phyloP scores from a whole-genome alignment of 257 asterid species.

The Dorcoceras hygrometricum region DNA sequence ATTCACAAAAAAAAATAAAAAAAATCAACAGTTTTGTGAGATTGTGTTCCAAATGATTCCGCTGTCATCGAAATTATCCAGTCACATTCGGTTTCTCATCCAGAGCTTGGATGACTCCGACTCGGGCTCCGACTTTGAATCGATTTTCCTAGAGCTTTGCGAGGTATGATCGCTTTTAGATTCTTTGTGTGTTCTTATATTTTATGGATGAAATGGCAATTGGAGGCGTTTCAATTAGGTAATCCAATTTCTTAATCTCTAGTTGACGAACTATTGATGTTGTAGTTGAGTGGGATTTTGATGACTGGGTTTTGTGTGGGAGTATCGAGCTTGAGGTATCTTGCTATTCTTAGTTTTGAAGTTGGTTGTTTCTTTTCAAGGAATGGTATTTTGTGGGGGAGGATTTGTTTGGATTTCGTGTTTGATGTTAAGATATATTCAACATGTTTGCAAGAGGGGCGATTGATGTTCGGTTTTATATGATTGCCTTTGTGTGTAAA shows the following conservation, averaged over 20 bases:
- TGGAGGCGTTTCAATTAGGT: background rate
- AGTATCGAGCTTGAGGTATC: background rate
- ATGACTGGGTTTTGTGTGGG: conserved; percentile 9
- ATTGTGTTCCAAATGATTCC: conserved; percentile 54
- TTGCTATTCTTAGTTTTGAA: conserved; percentile 10
- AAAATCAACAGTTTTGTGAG: conserved; percentile 1
- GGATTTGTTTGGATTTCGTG: background rate
- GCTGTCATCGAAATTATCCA: conserved; percentile 46
- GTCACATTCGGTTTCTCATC: conserved; percentile 74
- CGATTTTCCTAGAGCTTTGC: conserved; percentile 64
- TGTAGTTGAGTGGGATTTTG: conserved; percentile 12
- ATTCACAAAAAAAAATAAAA: conserved; percentile 22
- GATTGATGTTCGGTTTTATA: background rate
- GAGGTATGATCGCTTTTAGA: conserved; percentile 39
- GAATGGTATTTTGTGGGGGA: conserved; percentile 8
- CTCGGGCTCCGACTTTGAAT: conserved; percentile 74
- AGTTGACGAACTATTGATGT: conserved; percentile 15
- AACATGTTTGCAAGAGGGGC: background rate
- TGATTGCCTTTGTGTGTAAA: background rate
- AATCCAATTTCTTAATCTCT: background rate
- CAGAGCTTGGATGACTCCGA: conserved; percentile 71
- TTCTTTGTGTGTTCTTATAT: background rate
- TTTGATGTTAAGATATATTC: background rate
- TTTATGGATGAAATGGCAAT: background rate
- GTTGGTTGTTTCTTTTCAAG: conserved; percentile 11